Evolutionary conservation across 2,329 filamentous ascomycete genomes (phyloP), one percentile per base, ranked within the genome.

Genomic region (Diaporthe amygdali): DNA sequence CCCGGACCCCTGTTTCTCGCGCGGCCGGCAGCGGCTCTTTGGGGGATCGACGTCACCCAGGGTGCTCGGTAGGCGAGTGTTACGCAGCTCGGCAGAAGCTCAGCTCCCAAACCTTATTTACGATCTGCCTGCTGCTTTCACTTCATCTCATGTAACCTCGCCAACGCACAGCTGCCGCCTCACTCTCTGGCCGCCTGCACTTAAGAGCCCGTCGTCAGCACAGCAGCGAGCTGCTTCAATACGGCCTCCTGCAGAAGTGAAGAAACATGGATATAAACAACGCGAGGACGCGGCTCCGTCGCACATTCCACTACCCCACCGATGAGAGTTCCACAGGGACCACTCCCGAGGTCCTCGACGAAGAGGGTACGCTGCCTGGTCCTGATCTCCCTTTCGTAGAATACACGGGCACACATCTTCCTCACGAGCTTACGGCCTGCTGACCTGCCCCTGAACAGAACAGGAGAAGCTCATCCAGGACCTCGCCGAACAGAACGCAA

Each of bases 301-400:
- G 89, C 76, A 92, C 93, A 10, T 96, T 97, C 82, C 89, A 88
- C 72, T 96, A 96, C 82, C 92, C 92, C 5, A 82, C 84, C 70
- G 90, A 92, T 76, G 86, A 86, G 73, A 85, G 88, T 70, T 79
- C 80, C 67, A 85, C 88, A 44, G 85, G 87, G 79, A 81, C 80
- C 30, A 81, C 85, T 37, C 87, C 88, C 15, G 87, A 91, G 75
- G 88, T 90, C 69, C 84, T 96, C 72, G 94, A 96, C 79, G 93
- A 95, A 81, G 88, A 95, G 87, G 92, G 92, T 92, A 79, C 66
- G 74, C 51, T 41, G 41, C 30, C 27, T 30, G 39, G 39, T 37
- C n/a, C 70, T n/a, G n/a, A n/a, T n/a, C n/a, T n/a, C n/a, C 41
- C 49, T 51, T 20, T 25, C 17, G 5, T 25, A 20, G 17, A 25